Conservation (phyloP, 148 eudicot species). For the Rhododendron mucronatum region DNA sequence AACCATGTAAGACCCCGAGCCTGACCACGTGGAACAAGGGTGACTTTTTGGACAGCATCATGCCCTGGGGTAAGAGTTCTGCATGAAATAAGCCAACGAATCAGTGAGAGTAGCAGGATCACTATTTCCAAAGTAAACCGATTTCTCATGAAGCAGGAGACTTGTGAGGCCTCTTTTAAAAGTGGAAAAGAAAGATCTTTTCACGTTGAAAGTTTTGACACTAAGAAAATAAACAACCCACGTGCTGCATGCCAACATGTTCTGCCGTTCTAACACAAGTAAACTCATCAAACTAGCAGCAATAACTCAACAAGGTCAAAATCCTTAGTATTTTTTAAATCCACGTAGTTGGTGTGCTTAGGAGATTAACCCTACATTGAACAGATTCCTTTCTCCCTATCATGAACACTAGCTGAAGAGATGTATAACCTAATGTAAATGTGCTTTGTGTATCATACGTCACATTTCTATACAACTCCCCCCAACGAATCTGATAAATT, state of each 20-base stretch:
- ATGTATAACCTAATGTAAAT: background rate
- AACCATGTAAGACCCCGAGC: constrained; percentile 99
- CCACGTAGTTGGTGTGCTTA: no score
- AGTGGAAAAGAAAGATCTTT: background rate
- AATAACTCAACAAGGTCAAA: background rate
- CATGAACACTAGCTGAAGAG: background rate
- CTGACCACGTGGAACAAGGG: constrained; percentile 97
- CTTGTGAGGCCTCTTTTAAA: background rate
- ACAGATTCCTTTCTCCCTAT: background rate
- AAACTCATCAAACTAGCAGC: background rate
- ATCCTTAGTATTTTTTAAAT: background rate
- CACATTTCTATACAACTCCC: background rate
- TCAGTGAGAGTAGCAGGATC: background rate
- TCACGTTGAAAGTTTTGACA: background rate
- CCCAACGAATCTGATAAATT: background rate
- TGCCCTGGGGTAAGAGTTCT: constrained; percentile 99
- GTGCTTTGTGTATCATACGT: background rate
- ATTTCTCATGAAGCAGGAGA: background rate
- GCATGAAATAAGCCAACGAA: constrained; percentile 16
- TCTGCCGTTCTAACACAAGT: background rate
- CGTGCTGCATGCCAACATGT: background rate
- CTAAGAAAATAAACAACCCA: background rate
- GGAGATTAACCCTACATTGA: background rate
- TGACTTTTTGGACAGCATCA: constrained; percentile 97
- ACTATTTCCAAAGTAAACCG: background rate